phyloP scores from a whole-genome alignment of 2,329 filamentous ascomycete species.

The Curvularia spicifera region DNA sequence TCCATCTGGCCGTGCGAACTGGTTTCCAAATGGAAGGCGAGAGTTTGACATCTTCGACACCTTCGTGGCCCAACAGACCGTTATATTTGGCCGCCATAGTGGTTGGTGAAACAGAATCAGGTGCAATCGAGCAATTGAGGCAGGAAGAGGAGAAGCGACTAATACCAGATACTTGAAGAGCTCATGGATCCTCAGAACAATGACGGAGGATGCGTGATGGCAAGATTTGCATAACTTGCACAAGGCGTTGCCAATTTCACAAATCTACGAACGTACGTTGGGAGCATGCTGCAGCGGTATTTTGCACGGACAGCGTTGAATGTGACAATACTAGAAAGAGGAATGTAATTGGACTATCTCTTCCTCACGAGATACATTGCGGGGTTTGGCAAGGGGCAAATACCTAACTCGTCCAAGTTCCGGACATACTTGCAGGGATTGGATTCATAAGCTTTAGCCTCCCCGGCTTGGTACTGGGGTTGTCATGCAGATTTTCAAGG shows the following conservation, averaged over 20 bases:
- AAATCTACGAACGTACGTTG: background rate
- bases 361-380: conserved; percentile 16
- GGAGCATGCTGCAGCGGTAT: background rate
- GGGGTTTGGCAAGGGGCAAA: conserved; percentile 15
- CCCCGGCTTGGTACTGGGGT: conserved; percentile 22
- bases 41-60: conserved; percentile 34
- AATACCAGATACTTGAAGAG: background rate
- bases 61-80: conserved; percentile 37
- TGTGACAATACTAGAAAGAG: background rate
- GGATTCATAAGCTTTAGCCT: conserved; percentile 32
- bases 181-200: background rate
- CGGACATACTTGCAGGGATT: conserved; percentile 26
- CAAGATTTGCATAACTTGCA: background rate
- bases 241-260: background rate
- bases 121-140: background rate
- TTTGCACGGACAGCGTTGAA: background rate
- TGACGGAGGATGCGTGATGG: background rate
- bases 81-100: conserved; percentile 40
- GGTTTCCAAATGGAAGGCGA: conserved; percentile 38
- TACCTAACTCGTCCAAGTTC: conserved; percentile 17
- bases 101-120: conserved; percentile 2
- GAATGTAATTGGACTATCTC: conserved; percentile 18
- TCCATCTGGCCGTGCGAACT: conserved; percentile 36
- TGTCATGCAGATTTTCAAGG: conserved; percentile 21
- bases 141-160: background rate